Conservation (phyloP, 331 rosid species). For the Cucumis variabilis region DNA sequence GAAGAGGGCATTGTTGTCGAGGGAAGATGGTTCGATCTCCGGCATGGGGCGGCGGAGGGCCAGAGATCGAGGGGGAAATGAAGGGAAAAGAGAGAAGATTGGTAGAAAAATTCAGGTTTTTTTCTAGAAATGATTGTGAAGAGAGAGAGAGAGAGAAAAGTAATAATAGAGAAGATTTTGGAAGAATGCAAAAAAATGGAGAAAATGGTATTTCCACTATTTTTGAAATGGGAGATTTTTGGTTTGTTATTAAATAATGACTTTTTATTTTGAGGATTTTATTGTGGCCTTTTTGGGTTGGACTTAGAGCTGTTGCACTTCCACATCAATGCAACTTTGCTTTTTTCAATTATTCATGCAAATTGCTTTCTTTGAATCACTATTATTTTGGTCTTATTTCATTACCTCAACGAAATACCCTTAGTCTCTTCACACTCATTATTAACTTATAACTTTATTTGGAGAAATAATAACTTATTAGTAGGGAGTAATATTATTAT, state of each 20-base stretch:
- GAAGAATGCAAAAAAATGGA: background rate
- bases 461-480: too few species aligned
- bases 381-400: too few species aligned
- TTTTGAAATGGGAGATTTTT: background rate
- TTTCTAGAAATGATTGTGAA: background rate
- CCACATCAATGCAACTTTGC: too few species aligned
- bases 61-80: conserved; percentile 58
- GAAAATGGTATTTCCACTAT: background rate
- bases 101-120: background rate
- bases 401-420: too few species aligned
- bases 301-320: background rate
- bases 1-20: conserved; percentile 49
- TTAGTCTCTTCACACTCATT: too few species aligned
- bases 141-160: background rate
- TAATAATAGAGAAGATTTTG: background rate
- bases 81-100: background rate
- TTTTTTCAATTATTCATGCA: too few species aligned
- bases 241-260: background rate
- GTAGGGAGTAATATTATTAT: too few species aligned
- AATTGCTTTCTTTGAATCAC: too few species aligned
- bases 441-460: too few species aligned
- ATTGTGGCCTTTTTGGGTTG: background rate
- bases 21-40: conserved; percentile 54
- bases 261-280: background rate
- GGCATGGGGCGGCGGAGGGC: conserved; percentile 50